These are phyloP conservation scores for Arctium minus DNA, from an alignment of 129 eudicot species.

Conservation along the genomic window DNA sequence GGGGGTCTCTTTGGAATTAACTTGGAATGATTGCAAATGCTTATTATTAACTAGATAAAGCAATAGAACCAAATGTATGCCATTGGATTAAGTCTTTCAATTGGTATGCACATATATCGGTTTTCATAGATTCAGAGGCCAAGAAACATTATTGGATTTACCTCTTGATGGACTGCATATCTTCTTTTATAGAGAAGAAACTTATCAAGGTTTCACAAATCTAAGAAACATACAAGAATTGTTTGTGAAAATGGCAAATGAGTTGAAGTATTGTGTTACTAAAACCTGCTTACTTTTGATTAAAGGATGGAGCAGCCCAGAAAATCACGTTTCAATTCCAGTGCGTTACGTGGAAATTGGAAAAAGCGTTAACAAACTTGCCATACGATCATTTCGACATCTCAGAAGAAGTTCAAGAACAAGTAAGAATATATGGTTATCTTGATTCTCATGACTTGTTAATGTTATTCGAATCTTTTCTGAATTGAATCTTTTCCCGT, in stretches of 20 bases:
- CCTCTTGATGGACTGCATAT: not conserved
- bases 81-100: not conserved
- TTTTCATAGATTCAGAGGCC: not conserved
- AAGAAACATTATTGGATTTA: not conserved
- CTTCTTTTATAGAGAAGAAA: not conserved
- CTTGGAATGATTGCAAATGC: not conserved
- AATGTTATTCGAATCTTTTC: not conserved
- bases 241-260: not conserved
- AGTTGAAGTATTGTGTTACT: not conserved
- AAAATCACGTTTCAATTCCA: conserved; percentile 77
- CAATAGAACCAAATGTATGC: not conserved
- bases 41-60: not conserved
- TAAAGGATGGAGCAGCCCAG: conserved; percentile 74
- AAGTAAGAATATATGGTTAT: conserved; percentile 41
- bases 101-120: not conserved
- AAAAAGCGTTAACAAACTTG: conserved; percentile 57
- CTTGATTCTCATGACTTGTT: not conserved
- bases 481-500: not conserved
- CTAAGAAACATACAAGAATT: not conserved
- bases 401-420: conserved; percentile 93
- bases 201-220: not conserved
- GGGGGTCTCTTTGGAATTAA: not conserved
- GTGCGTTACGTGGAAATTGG: conserved; percentile 81
- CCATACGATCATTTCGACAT: conserved; percentile 63
- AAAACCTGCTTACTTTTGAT: conserved; percentile 16